Conservation (phyloP, 768 basidiomycete species). For the Hemileccinum rubropunctum region DNA sequence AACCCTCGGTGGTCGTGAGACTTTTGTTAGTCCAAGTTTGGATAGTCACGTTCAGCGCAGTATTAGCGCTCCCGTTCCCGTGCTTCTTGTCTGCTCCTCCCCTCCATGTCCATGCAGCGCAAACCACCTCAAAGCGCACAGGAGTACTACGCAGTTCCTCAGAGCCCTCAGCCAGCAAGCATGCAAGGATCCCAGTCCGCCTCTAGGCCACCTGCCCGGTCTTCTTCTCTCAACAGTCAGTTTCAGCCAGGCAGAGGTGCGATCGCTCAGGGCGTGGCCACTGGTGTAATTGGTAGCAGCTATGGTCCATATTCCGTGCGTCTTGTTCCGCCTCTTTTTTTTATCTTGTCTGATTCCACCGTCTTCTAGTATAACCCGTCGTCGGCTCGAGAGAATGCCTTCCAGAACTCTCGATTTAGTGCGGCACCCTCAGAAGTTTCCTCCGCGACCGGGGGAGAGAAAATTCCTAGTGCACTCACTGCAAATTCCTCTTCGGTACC, state of each 20-base stretch:
- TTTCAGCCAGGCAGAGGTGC: conserved; percentile 45
- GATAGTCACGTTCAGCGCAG: conserved; percentile 23
- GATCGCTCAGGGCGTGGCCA: conserved; percentile 77
- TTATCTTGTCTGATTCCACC: conserved; percentile 1
- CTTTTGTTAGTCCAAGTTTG: conserved; percentile 18
- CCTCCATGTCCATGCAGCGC: conserved; percentile 35
- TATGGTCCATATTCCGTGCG: conserved; percentile 89
- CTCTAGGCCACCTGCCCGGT: conserved; percentile 25
- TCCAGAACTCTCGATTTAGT: conserved; percentile 58
- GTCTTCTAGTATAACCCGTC: conserved; percentile 53
- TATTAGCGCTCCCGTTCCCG: conserved; percentile 8
- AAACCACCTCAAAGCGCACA: conserved; percentile 45
- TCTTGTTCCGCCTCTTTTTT: conserved; percentile 7
- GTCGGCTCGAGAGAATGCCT: conserved; percentile 38
- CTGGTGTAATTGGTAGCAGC: conserved; percentile 70
- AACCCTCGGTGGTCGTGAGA: conserved; percentile 17
- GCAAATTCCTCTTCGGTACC: conserved; percentile 62
- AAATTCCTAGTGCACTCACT: conserved; percentile 27
- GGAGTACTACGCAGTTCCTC: conserved; percentile 67
- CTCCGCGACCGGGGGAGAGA: conserved; percentile 36
- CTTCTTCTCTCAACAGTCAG: conserved; percentile 28
- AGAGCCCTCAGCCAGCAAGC: conserved; percentile 48
- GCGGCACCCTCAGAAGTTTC: conserved; percentile 48
- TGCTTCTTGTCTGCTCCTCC: not conserved
- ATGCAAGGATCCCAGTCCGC: conserved; percentile 27